Conservation (phyloP, 129 eudicot species). For the Centaurea solstitialis region DNA sequence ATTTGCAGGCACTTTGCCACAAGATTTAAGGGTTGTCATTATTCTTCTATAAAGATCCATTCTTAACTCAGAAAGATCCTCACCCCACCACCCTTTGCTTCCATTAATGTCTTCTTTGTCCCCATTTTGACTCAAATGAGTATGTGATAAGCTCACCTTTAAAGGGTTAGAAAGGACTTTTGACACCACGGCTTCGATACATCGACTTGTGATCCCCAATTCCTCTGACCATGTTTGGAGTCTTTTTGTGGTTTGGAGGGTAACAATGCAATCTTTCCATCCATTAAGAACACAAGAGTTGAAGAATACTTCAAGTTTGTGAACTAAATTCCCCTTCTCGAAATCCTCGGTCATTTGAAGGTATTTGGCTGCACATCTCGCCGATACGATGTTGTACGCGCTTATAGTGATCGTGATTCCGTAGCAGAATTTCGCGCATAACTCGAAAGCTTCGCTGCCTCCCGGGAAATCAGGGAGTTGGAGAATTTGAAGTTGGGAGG, state of each 20-base stretch:
- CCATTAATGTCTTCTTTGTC: constrained; percentile 26
- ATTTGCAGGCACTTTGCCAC: constrained; percentile 56
- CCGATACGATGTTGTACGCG: constrained; percentile 76
- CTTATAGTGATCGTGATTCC: constrained; percentile 83
- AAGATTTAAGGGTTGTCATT: constrained; percentile 74
- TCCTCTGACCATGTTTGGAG: constrained; percentile 71
- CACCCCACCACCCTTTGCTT: constrained; percentile 87
- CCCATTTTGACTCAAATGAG: constrained; percentile 42
- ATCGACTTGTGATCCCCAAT: constrained; percentile 63
- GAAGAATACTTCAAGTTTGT: constrained; percentile 74
- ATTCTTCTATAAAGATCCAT: constrained; percentile 82
- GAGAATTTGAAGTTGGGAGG: constrained; percentile 61
- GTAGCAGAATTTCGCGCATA: constrained; percentile 87
- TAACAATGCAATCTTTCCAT: constrained; percentile 77
- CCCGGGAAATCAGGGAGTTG: constrained; percentile 84
- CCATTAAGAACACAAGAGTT: constrained; percentile 78
- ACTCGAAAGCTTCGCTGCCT: constrained; percentile 74
- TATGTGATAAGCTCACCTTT: constrained; percentile 50
- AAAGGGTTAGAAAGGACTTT: constrained; percentile 64
- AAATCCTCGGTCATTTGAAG: constrained; percentile 88
- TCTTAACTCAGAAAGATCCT: constrained; percentile 68
- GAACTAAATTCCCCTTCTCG: constrained; percentile 72
- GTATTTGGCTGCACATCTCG: constrained; percentile 72
- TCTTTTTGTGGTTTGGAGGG: constrained; percentile 64
- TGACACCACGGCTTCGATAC: constrained; percentile 72